Base-by-base conservation (phyloP, 2,329 filamentous ascomycete species). In the Dactylella cylindrospora region DNA sequence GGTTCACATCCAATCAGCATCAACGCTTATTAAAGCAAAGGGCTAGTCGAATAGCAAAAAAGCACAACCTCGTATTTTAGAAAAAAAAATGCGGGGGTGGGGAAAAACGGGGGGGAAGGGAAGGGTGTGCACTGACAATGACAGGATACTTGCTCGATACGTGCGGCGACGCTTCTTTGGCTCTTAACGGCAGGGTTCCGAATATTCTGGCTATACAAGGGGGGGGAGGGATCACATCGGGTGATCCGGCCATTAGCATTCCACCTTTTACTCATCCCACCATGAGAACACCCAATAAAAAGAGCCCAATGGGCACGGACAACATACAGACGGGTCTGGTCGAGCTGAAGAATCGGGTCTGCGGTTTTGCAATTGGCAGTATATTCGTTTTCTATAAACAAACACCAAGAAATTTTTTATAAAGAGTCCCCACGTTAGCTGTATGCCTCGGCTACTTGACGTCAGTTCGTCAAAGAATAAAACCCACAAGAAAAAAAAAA, bases 101-200 rank as follows among this genome's bases (percentile, higher is more conserved):
- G n/a, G n/a, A n/a, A n/a, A n/a, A n/a, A n/a, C n/a, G n/a, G 31
- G n/a, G 9, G 33, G 52, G n/a, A n/a, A n/a, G n/a, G n/a, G n/a
- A n/a, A n/a, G n/a, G n/a, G n/a, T n/a, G n/a, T n/a, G 8, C 68
- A 80, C 85, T 75, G 82, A 88, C 86, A 74, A 98, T 90, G 70
- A 98, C 88, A 44, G 90, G 87, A 75, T 98, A 97, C 76, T 95
- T 93, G 75, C 80, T 85, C 75, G 84, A 87, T 70, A 95, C 81
- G 72, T 88, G 88, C 40, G 88, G 84, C 66, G 88, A 88, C 25
- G 90, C 90, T 79, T 96, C 90, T 79, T 94, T 95, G 55, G 91
- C 93, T 74, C 90, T 85, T 67, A 97, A 80, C 68, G 88, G 88
- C 69, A 84, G 82, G 75, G 86, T 91, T 70, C 86, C 84, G 74